These are phyloP conservation scores for Cantharellus cinnabarinus DNA, from an alignment of 768 basidiomycete genomes.

Conservation along the genomic window DNA sequence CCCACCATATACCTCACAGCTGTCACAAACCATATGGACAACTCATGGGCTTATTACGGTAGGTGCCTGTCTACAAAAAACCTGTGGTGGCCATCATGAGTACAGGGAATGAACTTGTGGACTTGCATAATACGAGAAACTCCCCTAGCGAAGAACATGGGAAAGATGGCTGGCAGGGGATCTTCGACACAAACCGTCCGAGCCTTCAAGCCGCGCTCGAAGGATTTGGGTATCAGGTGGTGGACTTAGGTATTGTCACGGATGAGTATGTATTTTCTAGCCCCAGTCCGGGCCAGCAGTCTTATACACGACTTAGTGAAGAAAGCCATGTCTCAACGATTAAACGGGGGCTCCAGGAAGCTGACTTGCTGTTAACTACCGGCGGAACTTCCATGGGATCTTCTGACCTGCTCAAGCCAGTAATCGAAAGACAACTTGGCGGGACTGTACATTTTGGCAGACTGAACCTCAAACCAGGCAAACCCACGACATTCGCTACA, in stretches of 20 bases:
- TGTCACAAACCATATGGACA: no score
- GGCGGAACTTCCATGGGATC: constrained; percentile 89
- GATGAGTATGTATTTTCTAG: constrained; percentile 33
- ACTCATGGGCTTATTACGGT: background rate
- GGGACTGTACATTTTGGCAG: constrained; percentile 75
- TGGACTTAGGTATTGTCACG: constrained; percentile 62
- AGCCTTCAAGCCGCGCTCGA: constrained; percentile 49
- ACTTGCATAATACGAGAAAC: constrained; percentile 25
- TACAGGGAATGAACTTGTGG: constrained; percentile 67
- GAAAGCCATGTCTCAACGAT: constrained; percentile 36
- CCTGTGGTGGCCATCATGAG: constrained; percentile 65
- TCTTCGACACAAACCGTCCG: constrained; percentile 76
- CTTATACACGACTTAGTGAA: constrained; percentile 5
- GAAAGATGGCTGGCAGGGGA: constrained; percentile 37
- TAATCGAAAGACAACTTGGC: constrained; percentile 57
- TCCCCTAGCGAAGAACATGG: background rate
- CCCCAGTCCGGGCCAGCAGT: background rate
- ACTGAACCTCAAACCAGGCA: constrained; percentile 62
- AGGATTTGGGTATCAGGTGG: constrained; percentile 51
- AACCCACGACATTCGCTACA: constrained; percentile 79
- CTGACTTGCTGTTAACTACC: constrained; percentile 66
- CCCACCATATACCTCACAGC: background rate
- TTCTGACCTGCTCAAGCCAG: constrained; percentile 68
- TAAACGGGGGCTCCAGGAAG: constrained; percentile 31
- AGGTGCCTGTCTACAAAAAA: constrained; percentile 53